Base-by-base conservation (phyloP, 495 filamentous ascomycete species). In the Aspergillus campestris region DNA sequence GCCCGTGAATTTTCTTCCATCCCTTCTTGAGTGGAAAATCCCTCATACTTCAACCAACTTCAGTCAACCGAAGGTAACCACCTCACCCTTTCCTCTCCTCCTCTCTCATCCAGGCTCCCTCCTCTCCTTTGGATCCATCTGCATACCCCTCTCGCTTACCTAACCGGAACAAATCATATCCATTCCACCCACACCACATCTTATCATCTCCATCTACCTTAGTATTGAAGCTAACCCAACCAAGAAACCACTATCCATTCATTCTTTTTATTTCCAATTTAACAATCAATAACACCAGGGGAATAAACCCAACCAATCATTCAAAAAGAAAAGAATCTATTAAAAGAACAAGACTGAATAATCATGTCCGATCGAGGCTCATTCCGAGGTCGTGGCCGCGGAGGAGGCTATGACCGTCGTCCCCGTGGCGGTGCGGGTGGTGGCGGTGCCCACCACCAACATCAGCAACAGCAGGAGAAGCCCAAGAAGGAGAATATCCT, bases 401-500 rank as follows among this genome's bases (percentile, higher is more conserved):
- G 67, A 48, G 68, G 67, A 51, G 58, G 58, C 30, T 51, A 59
- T 32, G 56, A 57, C 44, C 61, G 70, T 31, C 60, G 68, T 31
- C 65, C 66, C 41, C 63, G 75, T 64, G 76, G 72, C 61, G 68
- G 70, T 64, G 70, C 68, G 8, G 63, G 67, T 57, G 64, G 65
- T 57, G 64, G 65, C 56, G 68, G 66, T 51, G 63, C 58, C 5
- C 46, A 45, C 31, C 33, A 31, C 8, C 47, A 51, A 12, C 10
- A 30, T n/a, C 58, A 61, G 34, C 70, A 73, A 38, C 75, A 79
- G 53, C 69, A 75, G 49, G 83, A 88, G 60, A 83, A 86, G 52
- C 87, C 89, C 48, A 95, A 95, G 78, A 95, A 96, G 71, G 91
- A 98, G 62, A 95, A 96, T 60, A 98, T 98, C 56, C 78, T 98